phyloP scores from a whole-genome alignment of 805 yeast species.

The Suhomyces sp. region DNA sequence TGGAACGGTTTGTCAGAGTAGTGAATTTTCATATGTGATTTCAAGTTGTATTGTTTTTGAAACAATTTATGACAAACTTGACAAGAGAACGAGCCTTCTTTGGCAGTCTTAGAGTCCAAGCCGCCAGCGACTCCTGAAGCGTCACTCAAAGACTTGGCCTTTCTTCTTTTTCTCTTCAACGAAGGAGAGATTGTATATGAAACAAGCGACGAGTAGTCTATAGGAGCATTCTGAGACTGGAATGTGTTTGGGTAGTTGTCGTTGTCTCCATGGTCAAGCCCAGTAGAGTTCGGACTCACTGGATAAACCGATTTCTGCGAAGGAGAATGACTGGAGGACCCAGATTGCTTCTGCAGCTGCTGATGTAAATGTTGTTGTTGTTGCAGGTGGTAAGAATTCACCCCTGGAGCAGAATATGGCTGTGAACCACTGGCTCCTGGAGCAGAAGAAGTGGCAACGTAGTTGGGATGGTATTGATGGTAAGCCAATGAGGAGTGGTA shows the following conservation, averaged over 20 bases:
- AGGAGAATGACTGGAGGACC: slow-evolving; percentile 4
- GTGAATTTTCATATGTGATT: slow-evolving; percentile 51
- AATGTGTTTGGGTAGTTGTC: slow-evolving; percentile 3
- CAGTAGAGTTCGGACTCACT: slow-evolving; percentile 7
- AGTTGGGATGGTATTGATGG: slow-evolving; percentile 9
- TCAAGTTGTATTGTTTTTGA: slow-evolving; percentile 49
- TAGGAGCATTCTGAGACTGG: slow-evolving; percentile 12
- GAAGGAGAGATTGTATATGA: slow-evolving; percentile 34
- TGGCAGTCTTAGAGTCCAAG: slow-evolving; percentile 1
- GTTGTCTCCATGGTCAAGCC: slow-evolving; percentile 1
- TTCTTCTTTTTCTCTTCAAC: slow-evolving; percentile 19
- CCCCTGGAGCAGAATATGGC: slow-evolving; percentile 1
- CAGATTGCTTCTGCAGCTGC: neutral
- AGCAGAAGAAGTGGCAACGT: slow-evolving; percentile 5
- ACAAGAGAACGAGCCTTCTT: slow-evolving; percentile 33
- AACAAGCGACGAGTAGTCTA: slow-evolving; percentile 37
- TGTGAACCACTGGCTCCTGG: neutral
- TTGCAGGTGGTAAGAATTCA: slow-evolving; percentile 1
- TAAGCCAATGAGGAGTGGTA: slow-evolving; percentile 2
- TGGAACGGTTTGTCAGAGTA: slow-evolving; percentile 69
- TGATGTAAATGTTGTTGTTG: slow-evolving; percentile 2
- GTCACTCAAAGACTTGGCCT: slow-evolving; percentile 8
- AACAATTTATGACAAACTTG: slow-evolving; percentile 45
- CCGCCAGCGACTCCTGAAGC: slow-evolving; percentile 2
- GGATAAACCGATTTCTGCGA: slow-evolving; percentile 4